Conservation (phyloP, 352 stramenopile species). For the Peronospora belbahrii region DNA sequence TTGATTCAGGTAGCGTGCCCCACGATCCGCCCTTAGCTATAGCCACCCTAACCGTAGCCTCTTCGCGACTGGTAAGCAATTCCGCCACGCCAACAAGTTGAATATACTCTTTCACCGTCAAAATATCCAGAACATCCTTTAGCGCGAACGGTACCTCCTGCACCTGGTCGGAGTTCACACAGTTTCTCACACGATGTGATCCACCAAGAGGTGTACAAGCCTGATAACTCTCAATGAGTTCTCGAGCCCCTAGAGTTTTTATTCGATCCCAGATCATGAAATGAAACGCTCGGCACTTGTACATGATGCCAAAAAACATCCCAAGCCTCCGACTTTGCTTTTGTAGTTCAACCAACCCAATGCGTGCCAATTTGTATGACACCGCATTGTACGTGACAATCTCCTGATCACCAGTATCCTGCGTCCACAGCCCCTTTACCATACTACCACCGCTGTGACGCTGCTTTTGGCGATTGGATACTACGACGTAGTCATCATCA, state of each 20-base stretch:
- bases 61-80: conserved; percentile 52
- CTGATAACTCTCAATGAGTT: background rate
- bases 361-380: conserved; percentile 59
- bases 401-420: conserved; percentile 27
- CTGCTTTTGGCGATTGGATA: conserved; percentile 36
- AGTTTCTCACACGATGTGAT: background rate
- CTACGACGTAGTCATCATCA: conserved; percentile 55
- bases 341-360: conserved; percentile 46
- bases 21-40: conserved; percentile 40
- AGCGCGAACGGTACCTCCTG: conserved; percentile 44
- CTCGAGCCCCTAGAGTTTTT: conserved; percentile 13
- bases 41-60: conserved; percentile 43
- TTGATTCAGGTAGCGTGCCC: conserved; percentile 31
- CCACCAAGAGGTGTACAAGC: background rate
- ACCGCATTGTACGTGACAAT: conserved; percentile 53
- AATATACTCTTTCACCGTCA: conserved; percentile 64
- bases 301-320: conserved; percentile 68
- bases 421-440: conserved; percentile 14
- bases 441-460: conserved; percentile 12
- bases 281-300: conserved; percentile 57
- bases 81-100: conserved; percentile 64
- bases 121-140: conserved; percentile 59
- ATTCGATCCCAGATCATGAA: conserved; percentile 55
- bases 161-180: background rate
- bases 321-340: conserved; percentile 69